Evolutionary conservation across 108 stramenopile species (phyloP).

Genomic region (Cylindrotheca fusiformis): DNA sequence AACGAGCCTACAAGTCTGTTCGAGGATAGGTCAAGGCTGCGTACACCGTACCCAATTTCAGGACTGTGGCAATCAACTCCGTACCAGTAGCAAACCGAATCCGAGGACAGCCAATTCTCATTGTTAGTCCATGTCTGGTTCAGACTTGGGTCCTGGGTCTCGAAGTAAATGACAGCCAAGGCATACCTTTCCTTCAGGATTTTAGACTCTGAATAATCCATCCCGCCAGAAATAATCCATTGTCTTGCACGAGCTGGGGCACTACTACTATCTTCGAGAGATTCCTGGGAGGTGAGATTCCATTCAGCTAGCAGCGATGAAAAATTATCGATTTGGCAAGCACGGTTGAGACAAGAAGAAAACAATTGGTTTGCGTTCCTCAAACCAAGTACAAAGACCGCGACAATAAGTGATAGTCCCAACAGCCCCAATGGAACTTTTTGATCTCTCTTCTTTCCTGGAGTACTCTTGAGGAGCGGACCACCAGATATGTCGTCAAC

Average conservation of each 20-base stretch:
- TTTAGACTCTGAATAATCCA: background rate
- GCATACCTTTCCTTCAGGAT: slow-evolving; percentile 20
- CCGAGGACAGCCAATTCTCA: slow-evolving; percentile 21
- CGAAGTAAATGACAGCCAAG: slow-evolving; percentile 23
- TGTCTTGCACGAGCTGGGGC: slow-evolving; percentile 13
- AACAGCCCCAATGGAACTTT: background rate
- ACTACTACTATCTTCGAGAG: slow-evolving; percentile 12
- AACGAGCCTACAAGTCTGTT: slow-evolving; percentile 21
- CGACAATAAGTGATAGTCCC: background rate
- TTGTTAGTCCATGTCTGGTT: slow-evolving; percentile 11
- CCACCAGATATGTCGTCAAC: slow-evolving; percentile 11
- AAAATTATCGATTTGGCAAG: no score
- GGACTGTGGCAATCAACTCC: slow-evolving; percentile 33
- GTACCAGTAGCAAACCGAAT: slow-evolving; percentile 36
- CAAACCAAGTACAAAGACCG: slow-evolving; percentile 8
- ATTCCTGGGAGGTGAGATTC: slow-evolving; percentile 6
- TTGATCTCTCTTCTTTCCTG: background rate
- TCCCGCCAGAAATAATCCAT: slow-evolving; percentile 17
- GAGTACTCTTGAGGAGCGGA: slow-evolving; percentile 5
- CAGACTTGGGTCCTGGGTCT: slow-evolving; percentile 5
- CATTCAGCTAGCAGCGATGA: slow-evolving; percentile 19
- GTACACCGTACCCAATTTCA: slow-evolving; percentile 12
- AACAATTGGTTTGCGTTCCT: background rate
- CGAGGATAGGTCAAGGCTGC: slow-evolving; percentile 18
- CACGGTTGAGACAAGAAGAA: background rate